These are phyloP conservation scores for Talaromyces adpressus DNA, from an alignment of 495 filamentous ascomycete species.

Conservation along the genomic window DNA sequence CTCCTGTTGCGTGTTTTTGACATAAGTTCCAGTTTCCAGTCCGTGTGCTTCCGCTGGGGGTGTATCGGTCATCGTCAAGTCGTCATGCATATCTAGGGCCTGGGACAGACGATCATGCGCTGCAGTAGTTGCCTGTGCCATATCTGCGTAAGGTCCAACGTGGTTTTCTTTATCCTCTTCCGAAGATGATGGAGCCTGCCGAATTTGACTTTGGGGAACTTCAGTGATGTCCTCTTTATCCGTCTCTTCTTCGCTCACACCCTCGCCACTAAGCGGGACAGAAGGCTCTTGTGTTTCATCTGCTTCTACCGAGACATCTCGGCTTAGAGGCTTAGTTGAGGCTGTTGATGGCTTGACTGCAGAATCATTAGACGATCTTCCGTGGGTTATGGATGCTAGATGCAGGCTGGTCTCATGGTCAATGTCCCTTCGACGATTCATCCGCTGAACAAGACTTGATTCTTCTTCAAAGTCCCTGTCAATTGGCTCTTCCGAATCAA, in stretches of 20 bases:
- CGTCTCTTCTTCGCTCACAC: slow-evolving; percentile 44
- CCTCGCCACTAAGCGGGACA: slow-evolving; percentile 11
- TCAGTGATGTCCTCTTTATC: slow-evolving; percentile 39
- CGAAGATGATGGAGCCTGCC: slow-evolving; percentile 20
- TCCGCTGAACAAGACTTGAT: slow-evolving; percentile 33
- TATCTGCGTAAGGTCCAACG: slow-evolving; percentile 18
- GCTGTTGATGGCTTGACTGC: slow-evolving; percentile 1
- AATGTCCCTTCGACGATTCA: slow-evolving; percentile 27
- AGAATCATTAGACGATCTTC: neutral
- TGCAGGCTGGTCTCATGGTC: slow-evolving; percentile 31
- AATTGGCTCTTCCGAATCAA: slow-evolving; percentile 33
- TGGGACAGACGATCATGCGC: slow-evolving; percentile 37
- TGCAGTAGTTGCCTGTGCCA: slow-evolving; percentile 23
- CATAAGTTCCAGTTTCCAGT: neutral
- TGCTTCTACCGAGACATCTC: slow-evolving; percentile 13
- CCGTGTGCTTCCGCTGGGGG: neutral
- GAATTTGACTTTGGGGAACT: slow-evolving; percentile 20
- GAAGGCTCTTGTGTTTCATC: slow-evolving; percentile 13
- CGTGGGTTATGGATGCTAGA: slow-evolving; percentile 29
- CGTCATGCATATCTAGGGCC: slow-evolving; percentile 22
- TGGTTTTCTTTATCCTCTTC: slow-evolving; percentile 50
- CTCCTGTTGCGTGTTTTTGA: slow-evolving; percentile 26
- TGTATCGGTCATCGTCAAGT: neutral
- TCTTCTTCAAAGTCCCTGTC: slow-evolving; percentile 42
- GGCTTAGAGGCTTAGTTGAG: slow-evolving; percentile 10